Evolutionary conservation across 2,329 filamentous ascomycete genomes (phyloP).

Genomic region (Geoglossum cookeanum): DNA sequence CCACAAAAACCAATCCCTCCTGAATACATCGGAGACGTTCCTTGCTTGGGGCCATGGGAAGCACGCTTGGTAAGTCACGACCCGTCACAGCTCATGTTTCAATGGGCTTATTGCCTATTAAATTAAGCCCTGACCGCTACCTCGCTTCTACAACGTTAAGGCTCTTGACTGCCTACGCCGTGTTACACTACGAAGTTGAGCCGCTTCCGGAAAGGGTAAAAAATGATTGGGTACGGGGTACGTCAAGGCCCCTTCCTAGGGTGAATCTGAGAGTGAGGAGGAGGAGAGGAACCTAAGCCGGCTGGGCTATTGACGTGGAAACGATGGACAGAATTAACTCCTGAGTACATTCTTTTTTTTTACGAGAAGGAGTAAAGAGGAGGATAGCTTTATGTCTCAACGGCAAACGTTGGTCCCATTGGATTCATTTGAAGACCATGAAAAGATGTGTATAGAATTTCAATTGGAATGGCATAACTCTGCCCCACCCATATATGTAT

Average conservation of each 20-base stretch:
- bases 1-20: constrained; percentile 29
- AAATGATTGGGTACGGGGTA: not conserved
- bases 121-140: constrained; percentile 36
- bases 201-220: constrained; percentile 13
- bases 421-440: too few species aligned
- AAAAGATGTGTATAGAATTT: too few species aligned
- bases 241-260: not conserved
- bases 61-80: constrained; percentile 21
- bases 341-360: too few species aligned
- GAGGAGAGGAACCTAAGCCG: not conserved
- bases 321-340: too few species aligned
- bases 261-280: not conserved
- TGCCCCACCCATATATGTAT: too few species aligned
- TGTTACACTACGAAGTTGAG: constrained; percentile 34
- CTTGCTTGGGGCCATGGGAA: constrained; percentile 38
- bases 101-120: not conserved
- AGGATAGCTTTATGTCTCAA: too few species aligned
- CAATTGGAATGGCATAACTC: too few species aligned
- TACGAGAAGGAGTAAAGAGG: too few species aligned
- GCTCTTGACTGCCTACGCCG: constrained; percentile 31
- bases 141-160: constrained; percentile 37
- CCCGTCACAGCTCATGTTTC: not conserved
- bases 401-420: too few species aligned
- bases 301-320: too few species aligned
- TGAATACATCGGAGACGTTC: constrained; percentile 32